A percentile compares a stretch with the other conserved stretches of the same genome.
phyloP scores from a whole-genome alignment of 1,284 basidiomycete genomes.

The Apiotrichum laibachii region DNA sequence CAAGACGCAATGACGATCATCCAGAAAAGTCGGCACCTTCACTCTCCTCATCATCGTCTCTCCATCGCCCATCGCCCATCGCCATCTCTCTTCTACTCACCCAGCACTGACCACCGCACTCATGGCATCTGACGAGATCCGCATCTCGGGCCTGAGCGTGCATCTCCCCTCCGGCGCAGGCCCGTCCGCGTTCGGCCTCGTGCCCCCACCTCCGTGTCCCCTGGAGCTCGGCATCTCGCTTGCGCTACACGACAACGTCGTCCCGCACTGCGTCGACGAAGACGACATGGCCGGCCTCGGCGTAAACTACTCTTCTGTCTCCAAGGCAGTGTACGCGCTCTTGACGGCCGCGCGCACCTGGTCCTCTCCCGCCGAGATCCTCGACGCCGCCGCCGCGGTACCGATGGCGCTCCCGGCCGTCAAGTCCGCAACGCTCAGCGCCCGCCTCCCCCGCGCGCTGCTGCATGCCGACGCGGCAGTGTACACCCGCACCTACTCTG shows the following conservation, averaged over 20 bases:
- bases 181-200: slow-evolving; percentile 47
- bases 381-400: slow-evolving; percentile 23
- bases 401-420: slow-evolving; percentile 31
- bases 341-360: slow-evolving; percentile 17
- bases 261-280: slow-evolving; percentile 34
- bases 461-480: slow-evolving; percentile 33
- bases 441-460: slow-evolving; percentile 37
- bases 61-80: not conserved
- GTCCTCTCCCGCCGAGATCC: slow-evolving; percentile 26
- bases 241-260: slow-evolving; percentile 29
- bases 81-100: not conserved
- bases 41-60: not conserved
- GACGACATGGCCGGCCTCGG: slow-evolving; percentile 45
- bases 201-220: slow-evolving; percentile 41
- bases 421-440: slow-evolving; percentile 18
- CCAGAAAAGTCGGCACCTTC: too few relatives aligned
- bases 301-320: slow-evolving; percentile 50
- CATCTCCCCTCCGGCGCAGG: slow-evolving; percentile 46
- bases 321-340: slow-evolving; percentile 39
- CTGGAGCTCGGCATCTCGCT: slow-evolving; percentile 37
- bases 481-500: slow-evolving; percentile 17
- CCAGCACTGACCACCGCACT: not conserved
- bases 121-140: slow-evolving; percentile 34
- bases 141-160: slow-evolving; percentile 38
- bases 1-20: too few relatives aligned